Conservation (phyloP, 441 rosid species). For the Breynia disticha region DNA sequence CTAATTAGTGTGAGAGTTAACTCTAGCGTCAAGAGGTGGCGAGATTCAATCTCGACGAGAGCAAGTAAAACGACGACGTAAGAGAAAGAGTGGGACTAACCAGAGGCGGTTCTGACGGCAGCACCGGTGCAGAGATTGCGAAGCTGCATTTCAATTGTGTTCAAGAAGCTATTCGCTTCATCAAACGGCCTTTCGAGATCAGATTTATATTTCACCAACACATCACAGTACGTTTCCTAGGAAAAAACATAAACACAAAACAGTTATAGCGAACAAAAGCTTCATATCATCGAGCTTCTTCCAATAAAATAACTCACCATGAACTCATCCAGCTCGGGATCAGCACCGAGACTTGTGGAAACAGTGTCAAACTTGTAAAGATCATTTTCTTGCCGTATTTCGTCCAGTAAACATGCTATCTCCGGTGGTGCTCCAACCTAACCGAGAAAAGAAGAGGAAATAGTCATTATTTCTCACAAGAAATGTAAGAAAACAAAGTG, state of each 20-base stretch:
- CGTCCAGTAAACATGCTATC: conserved; percentile 56
- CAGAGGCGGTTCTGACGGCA: conserved; percentile 36
- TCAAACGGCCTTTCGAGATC: conserved; percentile 87
- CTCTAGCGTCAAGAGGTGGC: no score
- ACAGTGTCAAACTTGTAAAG: conserved; percentile 28
- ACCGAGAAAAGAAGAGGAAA: not conserved
- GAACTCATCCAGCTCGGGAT: conserved; percentile 90
- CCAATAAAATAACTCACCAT: conserved; percentile 23
- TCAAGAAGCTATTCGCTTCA: conserved; percentile 69
- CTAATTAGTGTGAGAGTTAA: no score
- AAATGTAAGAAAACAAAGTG: not conserved
- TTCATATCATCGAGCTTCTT: not conserved
- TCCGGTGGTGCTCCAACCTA: conserved; percentile 95
- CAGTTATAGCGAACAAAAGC: not conserved
- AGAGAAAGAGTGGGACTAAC: conserved; percentile 22
- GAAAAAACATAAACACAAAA: not conserved
- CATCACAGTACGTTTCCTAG: conserved; percentile 70
- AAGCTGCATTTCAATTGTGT: conserved; percentile 80
- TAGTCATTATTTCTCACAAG: not conserved
- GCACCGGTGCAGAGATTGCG: conserved; percentile 58
- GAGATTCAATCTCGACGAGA: no score
- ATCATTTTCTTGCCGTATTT: conserved; percentile 48
- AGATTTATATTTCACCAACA: conserved; percentile 65
- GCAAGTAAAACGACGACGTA: not conserved
- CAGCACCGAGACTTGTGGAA: conserved; percentile 46